These are phyloP conservation scores for Saccharomyces pastorianus DNA, from an alignment of 1,139 yeast genomes.

Conservation along the genomic window DNA sequence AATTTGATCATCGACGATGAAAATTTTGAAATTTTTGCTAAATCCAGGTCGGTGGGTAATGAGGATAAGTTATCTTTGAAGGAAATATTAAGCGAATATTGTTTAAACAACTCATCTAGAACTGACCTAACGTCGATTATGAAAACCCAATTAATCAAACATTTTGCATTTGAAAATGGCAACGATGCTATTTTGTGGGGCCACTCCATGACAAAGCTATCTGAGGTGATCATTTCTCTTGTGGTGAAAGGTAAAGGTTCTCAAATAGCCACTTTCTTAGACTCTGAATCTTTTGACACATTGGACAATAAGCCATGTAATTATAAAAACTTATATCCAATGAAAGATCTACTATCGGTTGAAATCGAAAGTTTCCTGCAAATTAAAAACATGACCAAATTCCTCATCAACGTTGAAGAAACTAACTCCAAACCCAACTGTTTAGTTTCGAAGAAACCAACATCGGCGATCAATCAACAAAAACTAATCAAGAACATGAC, in stretches of 20 bases:
- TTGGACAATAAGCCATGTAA: conserved; percentile 25
- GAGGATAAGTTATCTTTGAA: not conserved
- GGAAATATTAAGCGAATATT: conserved; percentile 15
- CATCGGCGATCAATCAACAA: not conserved
- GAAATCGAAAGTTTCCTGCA: conserved; percentile 51
- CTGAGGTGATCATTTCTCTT: conserved; percentile 67
- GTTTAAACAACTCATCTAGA: conserved; percentile 47
- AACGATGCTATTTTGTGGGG: conserved; percentile 61
- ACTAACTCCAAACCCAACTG: not conserved
- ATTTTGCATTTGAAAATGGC: conserved; percentile 39
- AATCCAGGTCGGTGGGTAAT: not conserved
- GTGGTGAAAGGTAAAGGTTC: conserved; percentile 91
- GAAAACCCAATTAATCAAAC: conserved; percentile 41
- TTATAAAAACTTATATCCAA: conserved; percentile 54
- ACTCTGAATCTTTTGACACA: conserved; percentile 36
- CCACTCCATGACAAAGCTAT: conserved; percentile 75
- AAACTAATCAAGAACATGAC: conserved; percentile 57
- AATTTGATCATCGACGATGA: conserved; percentile 15
- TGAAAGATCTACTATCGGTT: conserved; percentile 61
- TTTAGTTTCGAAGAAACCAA: not conserved
- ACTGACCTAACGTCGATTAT: conserved; percentile 54
- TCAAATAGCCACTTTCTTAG: conserved; percentile 45
- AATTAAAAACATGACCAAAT: conserved; percentile 6
- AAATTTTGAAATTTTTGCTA: conserved; percentile 9
- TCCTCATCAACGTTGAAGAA: conserved; percentile 11